phyloP scores from a whole-genome alignment of 768 basidiomycete species.

The Chlorophyllum brunneum region DNA sequence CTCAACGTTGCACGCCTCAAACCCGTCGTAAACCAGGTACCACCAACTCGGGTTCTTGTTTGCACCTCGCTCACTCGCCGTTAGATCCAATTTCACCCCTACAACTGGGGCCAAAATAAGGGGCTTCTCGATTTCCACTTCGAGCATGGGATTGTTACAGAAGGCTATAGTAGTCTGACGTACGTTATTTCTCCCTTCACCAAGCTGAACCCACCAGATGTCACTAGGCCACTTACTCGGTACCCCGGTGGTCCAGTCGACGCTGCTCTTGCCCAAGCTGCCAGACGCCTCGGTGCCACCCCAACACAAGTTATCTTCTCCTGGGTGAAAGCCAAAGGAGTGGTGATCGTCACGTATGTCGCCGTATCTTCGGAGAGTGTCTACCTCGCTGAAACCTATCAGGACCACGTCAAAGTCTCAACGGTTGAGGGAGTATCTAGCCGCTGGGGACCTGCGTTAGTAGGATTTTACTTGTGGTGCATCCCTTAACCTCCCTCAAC shows the following conservation, averaged over 20 bases:
- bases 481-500: background rate
- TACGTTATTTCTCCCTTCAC: slow-evolving; percentile 24
- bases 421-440: slow-evolving; percentile 66
- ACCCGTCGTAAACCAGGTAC: slow-evolving; percentile 73
- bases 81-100: slow-evolving; percentile 70
- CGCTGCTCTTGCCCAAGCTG: slow-evolving; percentile 45
- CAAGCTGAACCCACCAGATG: slow-evolving; percentile 9
- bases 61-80: background rate
- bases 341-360: slow-evolving; percentile 62
- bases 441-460: slow-evolving; percentile 50
- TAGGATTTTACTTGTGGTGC: background rate
- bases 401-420: slow-evolving; percentile 61
- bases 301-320: slow-evolving; percentile 64
- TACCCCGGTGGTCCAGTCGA: slow-evolving; percentile 67
- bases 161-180: slow-evolving; percentile 70
- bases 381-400: background rate
- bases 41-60: background rate
- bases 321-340: slow-evolving; percentile 68
- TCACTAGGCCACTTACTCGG: slow-evolving; percentile 52
- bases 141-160: slow-evolving; percentile 58
- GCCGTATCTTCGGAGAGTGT: background rate
- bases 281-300: slow-evolving; percentile 49
- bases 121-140: slow-evolving; percentile 55
- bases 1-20: slow-evolving; percentile 47
- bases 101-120: slow-evolving; percentile 52